Percentiles rank a stretch among this genome's conserved stretches.
These are phyloP conservation scores for Solanum chmielewskii DNA, from an alignment of 257 asterid genomes.

Conservation along the genomic window DNA sequence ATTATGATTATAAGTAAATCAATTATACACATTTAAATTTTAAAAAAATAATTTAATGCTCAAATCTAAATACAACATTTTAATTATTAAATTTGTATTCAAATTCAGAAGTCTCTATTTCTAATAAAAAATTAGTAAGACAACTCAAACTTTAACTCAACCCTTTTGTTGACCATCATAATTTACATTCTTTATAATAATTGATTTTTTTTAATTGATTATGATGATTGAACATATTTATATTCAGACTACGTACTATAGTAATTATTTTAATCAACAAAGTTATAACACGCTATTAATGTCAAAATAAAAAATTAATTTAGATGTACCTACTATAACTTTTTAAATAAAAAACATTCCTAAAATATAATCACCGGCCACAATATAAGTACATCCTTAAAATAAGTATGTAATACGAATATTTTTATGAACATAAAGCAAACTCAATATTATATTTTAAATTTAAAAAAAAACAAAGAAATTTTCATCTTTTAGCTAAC, in stretches of 20 bases:
- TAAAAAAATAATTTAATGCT: too few species aligned
- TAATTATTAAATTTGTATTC: fast-evolving
- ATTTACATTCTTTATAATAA: not conserved
- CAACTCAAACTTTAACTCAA: not conserved
- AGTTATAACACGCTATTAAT: not conserved
- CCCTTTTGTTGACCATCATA: not conserved
- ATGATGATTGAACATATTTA: not conserved
- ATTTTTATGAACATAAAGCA: not conserved
- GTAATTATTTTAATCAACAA: not conserved
- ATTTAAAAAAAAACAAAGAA: not conserved
- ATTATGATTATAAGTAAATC: too few species aligned
- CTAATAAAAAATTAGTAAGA: not conserved
- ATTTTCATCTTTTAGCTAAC: not conserved
- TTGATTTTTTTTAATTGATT: not conserved
- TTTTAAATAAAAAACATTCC: not conserved
- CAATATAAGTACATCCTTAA: not conserved
- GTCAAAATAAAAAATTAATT: not conserved
- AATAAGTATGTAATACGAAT: not conserved
- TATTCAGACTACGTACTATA: not conserved
- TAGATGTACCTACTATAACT: not conserved
- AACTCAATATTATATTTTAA: not conserved
- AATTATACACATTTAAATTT: too few species aligned
- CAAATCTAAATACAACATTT: not conserved
- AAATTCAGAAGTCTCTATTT: fast-evolving
- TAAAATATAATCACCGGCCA: too few species aligned